Evolutionary conservation across 2,329 filamentous ascomycete species (phyloP), one percentile per base, ranked within the genome.

Genomic region (Aspergillaceae sp.): DNA sequence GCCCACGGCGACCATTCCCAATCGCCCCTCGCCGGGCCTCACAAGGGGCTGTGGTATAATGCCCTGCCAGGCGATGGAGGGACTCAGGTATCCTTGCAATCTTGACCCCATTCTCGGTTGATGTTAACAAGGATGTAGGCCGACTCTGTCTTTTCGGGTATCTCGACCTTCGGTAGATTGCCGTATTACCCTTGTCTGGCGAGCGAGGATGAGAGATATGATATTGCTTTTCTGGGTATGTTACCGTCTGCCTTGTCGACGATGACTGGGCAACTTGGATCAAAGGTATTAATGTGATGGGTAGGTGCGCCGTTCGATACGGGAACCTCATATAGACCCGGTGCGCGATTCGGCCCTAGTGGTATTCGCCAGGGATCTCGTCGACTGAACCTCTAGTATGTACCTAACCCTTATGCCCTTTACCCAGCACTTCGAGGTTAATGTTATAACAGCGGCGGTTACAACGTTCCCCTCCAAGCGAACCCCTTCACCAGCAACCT

Each of bases 311-410:
- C 87, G 0, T 92, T 92, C 56, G 87, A 94, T 63, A 91, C 87
- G 1, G 86, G 86, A 44, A 92, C 86, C 28, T 90, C 86, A 0
- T 94, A 94, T 68, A 74, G 87, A 43, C 87, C 87, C 3, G 87
- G 87, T 54, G 87, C 87, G 49, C 79, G 87, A 33, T 94, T 94
- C 56, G 87, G 87, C 0, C 87, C 88, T 7, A 87, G 83, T 30
- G 87, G 87, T 41, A 91, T 92, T 58, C 80, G 87, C 63, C 87
- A 92, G 74, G 87, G 87, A 69, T 91, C 86, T 61, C 82, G 87
- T 60, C 79, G 87, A 55, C 78, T 92, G 54, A 92, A 91, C 70
- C 82, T 92, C 47, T 92, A 92, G 86, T 90, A 82, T 59, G 82
- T 76, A 19, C 19, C 19, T 19, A 2, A 19, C 19, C 19, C 19